Evolutionary conservation across 2,329 filamentous ascomycete genomes (phyloP), one percentile per base, ranked within the genome.

Genomic region (Tolypocladium tundrense): DNA sequence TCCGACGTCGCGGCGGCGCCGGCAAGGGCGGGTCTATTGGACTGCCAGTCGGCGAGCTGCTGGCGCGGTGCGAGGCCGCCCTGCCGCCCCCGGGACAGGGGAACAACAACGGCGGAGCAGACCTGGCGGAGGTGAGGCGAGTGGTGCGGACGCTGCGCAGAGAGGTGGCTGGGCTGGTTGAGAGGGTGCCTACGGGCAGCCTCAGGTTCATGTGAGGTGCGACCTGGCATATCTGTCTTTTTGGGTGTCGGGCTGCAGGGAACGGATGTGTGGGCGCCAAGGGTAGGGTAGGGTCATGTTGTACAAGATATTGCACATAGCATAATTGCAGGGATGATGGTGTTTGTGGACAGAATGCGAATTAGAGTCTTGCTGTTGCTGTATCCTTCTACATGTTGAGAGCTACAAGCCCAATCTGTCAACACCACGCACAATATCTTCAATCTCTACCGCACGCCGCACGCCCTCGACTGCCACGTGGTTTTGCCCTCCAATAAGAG

Each of bases 391-490:
- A 33, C 31, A 33, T 33, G 31, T 8, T 33, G 31, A 33, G 31
- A 33, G 31, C 31, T 33, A 55, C 13, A 55, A 6, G 14, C 19
- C 27, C 54, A 55, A 45, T 13, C 42, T 16, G 19, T 4, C 27
- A 10, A 55, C 13, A 21, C 31, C 41, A 3, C 3, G 14, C 39
- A 21, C 33, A 33, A 55, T 4, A 1, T 45, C 39, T n/a, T 62
- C 61, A 43, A 65, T 64, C 4, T 59, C 40, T 4, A 13, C n/a
- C 4, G 82, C 83, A 50, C 65, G 72, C 14, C 66, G 72, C 2
- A 86, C 82, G 2, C 85, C 85, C 16, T 66, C 71, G 0, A 73
- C 77, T n/a, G 77, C 60, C 10, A 10, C 56, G 66, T 88, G 83
- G 43, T 77, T 11, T 52, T 63, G 65, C 0, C 86, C 86, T 2